Percentiles rank a stretch among this genome's conserved stretches.
Evolutionary conservation across 306 rosid genomes (phyloP).

Genomic region (Dalbergia cultrata): DNA sequence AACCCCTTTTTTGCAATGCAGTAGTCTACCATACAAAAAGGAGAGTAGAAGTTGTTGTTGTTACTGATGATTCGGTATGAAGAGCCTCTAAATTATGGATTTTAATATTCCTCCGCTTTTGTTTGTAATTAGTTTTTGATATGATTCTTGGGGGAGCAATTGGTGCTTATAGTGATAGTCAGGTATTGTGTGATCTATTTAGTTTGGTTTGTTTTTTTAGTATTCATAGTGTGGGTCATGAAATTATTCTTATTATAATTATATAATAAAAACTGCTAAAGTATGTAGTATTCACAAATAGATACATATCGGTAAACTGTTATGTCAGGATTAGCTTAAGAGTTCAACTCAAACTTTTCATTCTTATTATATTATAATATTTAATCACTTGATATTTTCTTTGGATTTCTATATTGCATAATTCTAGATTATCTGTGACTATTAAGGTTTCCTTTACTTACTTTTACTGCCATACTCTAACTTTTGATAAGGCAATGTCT

Average conservation of each 20-base stretch:
- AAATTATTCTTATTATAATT: constrained; percentile 32
- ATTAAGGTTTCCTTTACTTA: constrained; percentile 4
- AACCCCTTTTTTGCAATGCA: too few species aligned
- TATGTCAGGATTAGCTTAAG: background rate
- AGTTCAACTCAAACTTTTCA: constrained; percentile 25
- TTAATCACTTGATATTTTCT: constrained; percentile 6
- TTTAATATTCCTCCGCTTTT: background rate
- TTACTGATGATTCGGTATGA: too few species aligned
- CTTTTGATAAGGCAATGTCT: constrained; percentile 69
- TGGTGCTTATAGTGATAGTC: constrained; percentile 96
- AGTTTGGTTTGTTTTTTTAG: constrained; percentile 9
- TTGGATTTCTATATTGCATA: constrained; percentile 31
- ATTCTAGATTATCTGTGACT: constrained; percentile 14
- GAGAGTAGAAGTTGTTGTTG: too few species aligned
- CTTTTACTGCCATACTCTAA: constrained; percentile 69
- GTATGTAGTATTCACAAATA: too few species aligned
- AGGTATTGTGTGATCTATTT: constrained; percentile 56
- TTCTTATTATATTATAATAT: background rate
- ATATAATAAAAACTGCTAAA: too few species aligned
- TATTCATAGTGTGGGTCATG: background rate
- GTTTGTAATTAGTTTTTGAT: constrained; percentile 48
- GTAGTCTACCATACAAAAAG: too few species aligned
- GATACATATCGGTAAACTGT: too few species aligned
- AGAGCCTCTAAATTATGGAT: background rate
- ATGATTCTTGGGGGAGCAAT: constrained; percentile 94